Conservation (phyloP, 148 eudicot species). For the Polygonum aviculare region DNA sequence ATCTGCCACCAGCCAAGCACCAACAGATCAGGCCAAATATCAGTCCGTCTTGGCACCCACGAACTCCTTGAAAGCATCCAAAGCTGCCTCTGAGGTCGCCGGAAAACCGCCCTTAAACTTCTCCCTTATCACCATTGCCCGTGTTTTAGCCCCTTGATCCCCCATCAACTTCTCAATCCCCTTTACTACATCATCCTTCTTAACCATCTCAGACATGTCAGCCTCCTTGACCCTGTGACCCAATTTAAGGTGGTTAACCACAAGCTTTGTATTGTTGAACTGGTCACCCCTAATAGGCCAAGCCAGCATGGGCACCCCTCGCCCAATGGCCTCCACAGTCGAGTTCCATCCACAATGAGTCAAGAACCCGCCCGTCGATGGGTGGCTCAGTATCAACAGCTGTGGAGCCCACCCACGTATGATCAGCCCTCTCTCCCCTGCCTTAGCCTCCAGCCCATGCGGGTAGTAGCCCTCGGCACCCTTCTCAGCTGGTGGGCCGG, state of each 20-base stretch:
- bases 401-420: conserved; percentile 75
- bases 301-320: conserved; percentile 45
- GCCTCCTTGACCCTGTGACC: conserved; percentile 31
- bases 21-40: background rate
- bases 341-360: conserved; percentile 81
- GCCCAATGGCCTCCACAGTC: conserved; percentile 44
- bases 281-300: conserved; percentile 82
- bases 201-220: conserved; percentile 24
- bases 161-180: conserved; percentile 44
- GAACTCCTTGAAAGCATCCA: conserved; percentile 28
- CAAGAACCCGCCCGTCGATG: conserved; percentile 56
- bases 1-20: background rate
- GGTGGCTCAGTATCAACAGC: conserved; percentile 52
- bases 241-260: conserved; percentile 33
- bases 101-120: conserved; percentile 37
- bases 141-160: conserved; percentile 32
- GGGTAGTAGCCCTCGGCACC: conserved; percentile 30
- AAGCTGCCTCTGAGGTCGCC: conserved; percentile 32
- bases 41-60: conserved; percentile 2
- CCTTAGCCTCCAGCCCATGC: conserved; percentile 32
- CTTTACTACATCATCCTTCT: conserved; percentile 33
- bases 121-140: conserved; percentile 22
- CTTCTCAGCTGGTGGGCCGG: conserved; percentile 31
- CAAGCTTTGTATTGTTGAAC: conserved; percentile 41
- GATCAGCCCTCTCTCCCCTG: conserved; percentile 43